These are phyloP conservation scores for Millerozyma acaciae DNA, from an alignment of 805 yeast species.

Conservation along the genomic window DNA sequence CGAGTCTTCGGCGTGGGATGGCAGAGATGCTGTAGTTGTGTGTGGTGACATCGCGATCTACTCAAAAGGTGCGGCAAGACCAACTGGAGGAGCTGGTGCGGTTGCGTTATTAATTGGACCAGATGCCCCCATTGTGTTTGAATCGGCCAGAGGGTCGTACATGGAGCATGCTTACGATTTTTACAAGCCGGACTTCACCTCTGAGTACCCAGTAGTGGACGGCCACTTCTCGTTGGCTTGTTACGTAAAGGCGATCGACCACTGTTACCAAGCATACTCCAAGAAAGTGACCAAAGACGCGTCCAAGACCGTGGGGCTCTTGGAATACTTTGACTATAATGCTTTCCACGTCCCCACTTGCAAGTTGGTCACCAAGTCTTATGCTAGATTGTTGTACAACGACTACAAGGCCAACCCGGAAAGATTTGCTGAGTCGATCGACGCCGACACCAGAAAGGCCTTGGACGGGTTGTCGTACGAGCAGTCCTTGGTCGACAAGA, in stretches of 20 bases:
- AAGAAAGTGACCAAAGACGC: constrained; percentile 58
- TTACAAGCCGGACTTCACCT: constrained; percentile 94
- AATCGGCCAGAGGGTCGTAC: constrained; percentile 81
- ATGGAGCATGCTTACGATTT: constrained; percentile 98
- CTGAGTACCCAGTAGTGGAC: constrained; percentile 95
- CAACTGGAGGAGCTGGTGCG: constrained; percentile 99
- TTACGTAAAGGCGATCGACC: constrained; percentile 90
- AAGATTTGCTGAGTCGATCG: constrained; percentile 41
- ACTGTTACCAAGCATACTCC: constrained; percentile 78
- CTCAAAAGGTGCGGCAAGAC: constrained; percentile 96
- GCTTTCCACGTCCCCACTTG: constrained; percentile 99
- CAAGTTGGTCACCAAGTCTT: constrained; percentile 88
- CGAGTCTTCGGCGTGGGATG: constrained; percentile 96
- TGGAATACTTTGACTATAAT: constrained; percentile 77
- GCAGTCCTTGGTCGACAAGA: constrained; percentile 71
- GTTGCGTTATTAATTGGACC: constrained; percentile 95
- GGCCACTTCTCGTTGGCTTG: constrained; percentile 94
- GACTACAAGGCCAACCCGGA: constrained; percentile 75
- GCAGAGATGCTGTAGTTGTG: constrained; percentile 94
- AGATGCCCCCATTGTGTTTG: constrained; percentile 94
- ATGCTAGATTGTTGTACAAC: constrained; percentile 85
- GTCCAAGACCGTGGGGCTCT: constrained; percentile 52
- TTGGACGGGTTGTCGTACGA: constrained; percentile 63
- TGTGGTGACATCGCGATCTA: constrained; percentile 98
- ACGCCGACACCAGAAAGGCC: constrained; percentile 48